Base-by-base conservation (phyloP, 1,284 basidiomycete genomes). In the Trichosporon ovoides region DNA sequence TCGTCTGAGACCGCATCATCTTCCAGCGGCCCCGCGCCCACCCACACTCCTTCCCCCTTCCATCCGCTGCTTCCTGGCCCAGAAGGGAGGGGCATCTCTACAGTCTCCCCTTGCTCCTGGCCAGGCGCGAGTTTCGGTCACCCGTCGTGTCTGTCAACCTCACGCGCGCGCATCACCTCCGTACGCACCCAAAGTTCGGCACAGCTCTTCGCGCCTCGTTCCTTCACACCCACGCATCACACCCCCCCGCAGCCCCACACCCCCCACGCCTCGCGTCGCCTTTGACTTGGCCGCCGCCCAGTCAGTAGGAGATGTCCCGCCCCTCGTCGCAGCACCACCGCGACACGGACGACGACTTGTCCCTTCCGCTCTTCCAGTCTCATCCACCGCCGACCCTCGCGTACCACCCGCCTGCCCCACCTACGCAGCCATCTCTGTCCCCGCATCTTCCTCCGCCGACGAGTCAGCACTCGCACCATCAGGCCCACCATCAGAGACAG, bases 241-340 rank as follows among this genome's bases (percentile, higher is more conserved):
- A 35, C 36, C n/a, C 36, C n/a, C 38, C 19, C 12, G 19, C 9
- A 11, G 10, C 22, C 16, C 20, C 40, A 46, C 40, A 14, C 34
- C 7, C 7, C 9, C 13, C 22, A 20, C 40, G 7, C 18, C 40
- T 16, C 28, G 7, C 3, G 22, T 46, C 22, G 22, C 43, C 28
- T 16, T 48, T 28, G 22, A 28, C 43, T 48, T 28, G 43, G 43
- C 43, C 48, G 43, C 43, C 48, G 34, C 16, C 34, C 38, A 20
- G 28, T 52, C 19, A 22, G 40, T 43, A 50, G 55, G 58, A 43
- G 18, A 74, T 74, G 72, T 71, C 72, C 24, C 66, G 69, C 20
- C 72, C 72, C 38, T 60, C 65, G 55, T 72, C 72, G 34, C 66
- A 66, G 57, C 70, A 70, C 66, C 68, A 66, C 50, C 56, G 49